These are phyloP conservation scores for Fragaria iinumae DNA, from an alignment of 306 rosid genomes.

Conservation along the genomic window DNA sequence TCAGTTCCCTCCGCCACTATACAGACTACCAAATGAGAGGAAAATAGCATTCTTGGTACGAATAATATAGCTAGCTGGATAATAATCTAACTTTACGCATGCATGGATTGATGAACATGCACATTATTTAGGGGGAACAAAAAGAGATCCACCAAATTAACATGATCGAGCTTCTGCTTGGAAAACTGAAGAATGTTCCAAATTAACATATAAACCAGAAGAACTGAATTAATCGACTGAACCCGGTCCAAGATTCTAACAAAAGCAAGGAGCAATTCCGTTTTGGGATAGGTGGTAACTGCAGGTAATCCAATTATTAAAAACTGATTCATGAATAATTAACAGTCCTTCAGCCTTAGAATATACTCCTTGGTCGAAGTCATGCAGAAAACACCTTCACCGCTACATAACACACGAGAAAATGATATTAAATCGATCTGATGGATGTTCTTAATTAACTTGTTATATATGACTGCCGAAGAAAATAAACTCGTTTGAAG, in stretches of 20 bases:
- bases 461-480: neutral
- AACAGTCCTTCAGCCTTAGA: neutral
- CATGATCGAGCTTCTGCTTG: neutral
- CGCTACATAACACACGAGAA: neutral
- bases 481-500: neutral
- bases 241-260: neutral
- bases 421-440: neutral
- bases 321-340: neutral
- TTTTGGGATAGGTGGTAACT: neutral
- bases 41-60: neutral
- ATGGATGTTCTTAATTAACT: neutral
- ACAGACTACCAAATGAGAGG: neutral
- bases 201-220: neutral
- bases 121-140: neutral
- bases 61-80: too few species aligned
- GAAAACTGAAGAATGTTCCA: neutral
- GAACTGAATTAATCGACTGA: neutral
- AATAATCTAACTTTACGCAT: too few species aligned
- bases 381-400: conserved; percentile 8
- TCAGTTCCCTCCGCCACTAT: too few species aligned
- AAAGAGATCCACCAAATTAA: neutral
- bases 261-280: neutral
- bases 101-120: neutral
- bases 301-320: neutral
- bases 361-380: neutral